Conservation (phyloP, 2,329 filamentous ascomycete species). For the Lecanicillium sp. region DNA sequence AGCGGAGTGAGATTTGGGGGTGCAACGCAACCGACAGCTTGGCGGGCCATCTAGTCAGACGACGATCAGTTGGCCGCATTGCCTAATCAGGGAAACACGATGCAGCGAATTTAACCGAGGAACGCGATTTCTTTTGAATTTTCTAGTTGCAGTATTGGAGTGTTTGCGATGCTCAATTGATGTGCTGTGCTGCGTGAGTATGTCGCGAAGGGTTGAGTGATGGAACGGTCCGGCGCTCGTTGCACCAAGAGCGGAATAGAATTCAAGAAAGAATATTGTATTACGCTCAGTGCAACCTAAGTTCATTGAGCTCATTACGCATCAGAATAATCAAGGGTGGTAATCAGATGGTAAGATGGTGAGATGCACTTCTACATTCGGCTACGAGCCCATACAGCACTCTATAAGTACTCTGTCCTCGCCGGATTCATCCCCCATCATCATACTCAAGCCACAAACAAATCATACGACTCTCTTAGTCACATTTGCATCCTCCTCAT, state of each 20-base stretch:
- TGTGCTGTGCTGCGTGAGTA: too few species aligned
- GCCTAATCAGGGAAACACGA: constrained; percentile 5
- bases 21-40: not conserved
- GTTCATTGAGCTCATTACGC: too few species aligned
- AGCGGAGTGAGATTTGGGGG: constrained; percentile 9
- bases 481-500: not conserved
- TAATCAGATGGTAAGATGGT: constrained; percentile 1
- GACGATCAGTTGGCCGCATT: constrained; percentile 5
- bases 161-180: too few species aligned
- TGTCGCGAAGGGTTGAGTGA: too few species aligned
- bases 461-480: not conserved
- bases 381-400: not conserved
- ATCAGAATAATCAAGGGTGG: not conserved
- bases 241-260: not conserved
- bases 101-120: not conserved
- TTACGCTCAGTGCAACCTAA: not conserved
- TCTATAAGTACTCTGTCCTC: not conserved
- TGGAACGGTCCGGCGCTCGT: too few species aligned
- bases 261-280: not conserved
- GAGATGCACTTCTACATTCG: constrained; percentile 1
- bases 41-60: constrained; percentile 9
- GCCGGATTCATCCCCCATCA: not conserved
- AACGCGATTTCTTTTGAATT: not conserved
- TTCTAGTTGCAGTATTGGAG: not conserved
- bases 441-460: not conserved